A percentile compares a stretch with the other conserved stretches of the same genome.
Conservation (phyloP, 2,329 filamentous ascomycete species). For the Aspergillus ochraceus region DNA sequence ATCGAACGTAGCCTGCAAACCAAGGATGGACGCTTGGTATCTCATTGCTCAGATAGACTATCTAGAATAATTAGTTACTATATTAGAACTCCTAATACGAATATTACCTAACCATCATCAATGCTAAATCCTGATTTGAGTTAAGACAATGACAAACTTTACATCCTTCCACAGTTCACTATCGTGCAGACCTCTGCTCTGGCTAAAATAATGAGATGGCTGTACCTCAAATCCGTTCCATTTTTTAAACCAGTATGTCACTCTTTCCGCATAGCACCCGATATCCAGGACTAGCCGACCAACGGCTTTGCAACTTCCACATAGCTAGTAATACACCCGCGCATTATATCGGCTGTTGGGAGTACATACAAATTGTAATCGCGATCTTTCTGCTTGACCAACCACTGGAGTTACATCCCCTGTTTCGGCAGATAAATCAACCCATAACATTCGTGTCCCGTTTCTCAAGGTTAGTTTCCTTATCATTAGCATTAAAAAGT, state of each 20-base stretch:
- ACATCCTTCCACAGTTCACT: slow-evolving; percentile 32
- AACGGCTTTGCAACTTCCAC: slow-evolving; percentile 36
- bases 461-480: slow-evolving; percentile 10
- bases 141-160: slow-evolving; percentile 28
- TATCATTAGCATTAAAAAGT: slow-evolving; percentile 15
- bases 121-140: background rate
- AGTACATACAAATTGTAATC: slow-evolving; percentile 46
- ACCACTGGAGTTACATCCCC: slow-evolving; percentile 27
- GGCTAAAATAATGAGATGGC: slow-evolving; percentile 6
- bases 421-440: slow-evolving; percentile 40
- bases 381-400: slow-evolving; percentile 46
- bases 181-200: slow-evolving; percentile 29
- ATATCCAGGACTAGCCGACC: slow-evolving; percentile 36
- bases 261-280: slow-evolving; percentile 42
- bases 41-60: slow-evolving; percentile 9
- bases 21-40: too few species aligned
- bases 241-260: slow-evolving; percentile 45
- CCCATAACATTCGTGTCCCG: slow-evolving; percentile 46
- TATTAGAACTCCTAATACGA: slow-evolving; percentile 11
- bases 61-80: slow-evolving; percentile 15
- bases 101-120: slow-evolving; percentile 6
- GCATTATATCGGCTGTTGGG: slow-evolving; percentile 42
- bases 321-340: slow-evolving; percentile 47
- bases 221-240: slow-evolving; percentile 39
- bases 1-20: too few species aligned